Conservation (phyloP, 352 stramenopile species). For the Pythium chondricola region DNA sequence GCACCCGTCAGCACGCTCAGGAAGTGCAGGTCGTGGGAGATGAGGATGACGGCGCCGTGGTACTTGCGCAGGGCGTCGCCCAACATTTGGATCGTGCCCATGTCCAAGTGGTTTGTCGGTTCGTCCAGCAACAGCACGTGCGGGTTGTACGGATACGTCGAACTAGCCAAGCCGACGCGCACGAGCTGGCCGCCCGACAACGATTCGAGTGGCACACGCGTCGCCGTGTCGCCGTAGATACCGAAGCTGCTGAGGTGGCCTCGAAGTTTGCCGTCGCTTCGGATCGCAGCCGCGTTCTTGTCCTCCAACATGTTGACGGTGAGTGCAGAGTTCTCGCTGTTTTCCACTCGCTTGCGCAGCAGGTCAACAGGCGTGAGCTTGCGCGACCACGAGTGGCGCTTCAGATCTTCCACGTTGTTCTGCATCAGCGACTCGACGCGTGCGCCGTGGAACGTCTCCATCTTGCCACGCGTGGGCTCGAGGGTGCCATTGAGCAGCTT, state of each 20-base stretch:
- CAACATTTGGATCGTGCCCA: slow-evolving; percentile 81
- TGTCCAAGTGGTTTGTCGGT: slow-evolving; percentile 91
- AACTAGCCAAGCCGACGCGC: slow-evolving; percentile 35
- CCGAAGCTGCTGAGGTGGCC: slow-evolving; percentile 45
- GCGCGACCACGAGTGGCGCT: slow-evolving; percentile 40
- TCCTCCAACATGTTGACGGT: slow-evolving; percentile 1
- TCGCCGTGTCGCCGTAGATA: slow-evolving; percentile 28
- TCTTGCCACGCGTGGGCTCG: slow-evolving; percentile 30
- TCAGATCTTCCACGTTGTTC: slow-evolving; percentile 56
- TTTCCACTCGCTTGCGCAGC: slow-evolving; percentile 28
- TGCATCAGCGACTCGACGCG: slow-evolving; percentile 52
- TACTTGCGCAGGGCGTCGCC: slow-evolving; percentile 47
- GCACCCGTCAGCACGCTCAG: slow-evolving; percentile 34
- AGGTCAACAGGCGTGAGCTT: slow-evolving; percentile 37
- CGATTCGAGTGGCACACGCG: slow-evolving; percentile 26
- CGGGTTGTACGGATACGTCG: slow-evolving; percentile 79
- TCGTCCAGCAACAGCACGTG: slow-evolving; percentile 91
- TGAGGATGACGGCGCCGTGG: slow-evolving; percentile 50
- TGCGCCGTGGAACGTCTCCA: slow-evolving; percentile 42
- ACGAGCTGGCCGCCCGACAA: slow-evolving; percentile 51
- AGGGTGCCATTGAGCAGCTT: slow-evolving; percentile 89
- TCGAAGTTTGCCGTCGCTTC: slow-evolving; percentile 30
- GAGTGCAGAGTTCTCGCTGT: slow-evolving; percentile 12
- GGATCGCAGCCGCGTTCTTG: not conserved
- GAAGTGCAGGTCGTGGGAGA: slow-evolving; percentile 62